Percentiles rank a stretch among this genome's conserved stretches.
Conservation (phyloP, 1,139 yeast genomes). For the Pichia sp. region DNA sequence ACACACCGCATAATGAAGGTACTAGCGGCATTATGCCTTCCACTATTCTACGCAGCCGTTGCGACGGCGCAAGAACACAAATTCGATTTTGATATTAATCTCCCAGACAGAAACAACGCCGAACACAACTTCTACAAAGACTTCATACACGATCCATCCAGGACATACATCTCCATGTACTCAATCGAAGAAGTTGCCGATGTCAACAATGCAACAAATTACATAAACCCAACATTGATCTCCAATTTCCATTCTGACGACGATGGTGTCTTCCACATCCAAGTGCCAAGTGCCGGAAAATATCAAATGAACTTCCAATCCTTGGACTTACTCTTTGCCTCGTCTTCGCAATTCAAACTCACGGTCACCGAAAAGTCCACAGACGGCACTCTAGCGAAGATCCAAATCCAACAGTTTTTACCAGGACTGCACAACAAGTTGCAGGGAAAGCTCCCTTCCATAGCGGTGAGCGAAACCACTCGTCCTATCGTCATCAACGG, state of each 20-base stretch:
- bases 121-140: slow-evolving; percentile 1
- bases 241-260: neutral
- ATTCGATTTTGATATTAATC: neutral
- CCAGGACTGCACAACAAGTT: slow-evolving; percentile 5
- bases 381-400: neutral
- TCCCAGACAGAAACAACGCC: neutral
- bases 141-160: slow-evolving; percentile 18
- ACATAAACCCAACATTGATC: neutral
- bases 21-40: neutral
- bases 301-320: slow-evolving; percentile 7
- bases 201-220: neutral
- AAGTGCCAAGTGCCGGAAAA: neutral
- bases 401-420: slow-evolving; percentile 1
- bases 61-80: neutral
- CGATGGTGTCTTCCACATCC: neutral
- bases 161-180: slow-evolving; percentile 11
- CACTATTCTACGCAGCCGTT: neutral
- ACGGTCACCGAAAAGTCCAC: neutral
- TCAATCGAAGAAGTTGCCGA: neutral
- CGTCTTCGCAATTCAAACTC: slow-evolving; percentile 5
- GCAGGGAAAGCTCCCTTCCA: neutral
- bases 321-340: slow-evolving; percentile 11
- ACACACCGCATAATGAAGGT: too few species aligned
- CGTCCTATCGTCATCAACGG: neutral
- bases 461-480: neutral